These are phyloP conservation scores for Skeletonema grethae DNA, from an alignment of 108 stramenopile species.

Conservation along the genomic window DNA sequence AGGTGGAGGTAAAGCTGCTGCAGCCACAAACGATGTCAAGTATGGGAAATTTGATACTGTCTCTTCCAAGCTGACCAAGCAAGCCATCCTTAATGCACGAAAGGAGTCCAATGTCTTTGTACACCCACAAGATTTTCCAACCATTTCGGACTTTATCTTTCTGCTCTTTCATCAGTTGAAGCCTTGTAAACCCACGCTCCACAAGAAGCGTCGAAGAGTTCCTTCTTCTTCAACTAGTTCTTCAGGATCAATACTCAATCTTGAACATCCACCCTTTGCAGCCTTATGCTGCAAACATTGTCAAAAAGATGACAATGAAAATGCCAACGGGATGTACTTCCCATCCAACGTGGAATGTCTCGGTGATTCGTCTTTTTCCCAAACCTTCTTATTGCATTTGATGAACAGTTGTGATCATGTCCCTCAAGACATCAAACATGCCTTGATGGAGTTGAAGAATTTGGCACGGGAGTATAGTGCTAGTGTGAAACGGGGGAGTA, in stretches of 20 bases:
- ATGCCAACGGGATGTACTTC: conserved; percentile 10
- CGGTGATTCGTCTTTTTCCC: conserved; percentile 8
- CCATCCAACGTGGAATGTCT: conserved; percentile 1
- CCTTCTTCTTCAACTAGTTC: neutral
- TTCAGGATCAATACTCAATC: neutral
- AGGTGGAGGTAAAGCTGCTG: neutral
- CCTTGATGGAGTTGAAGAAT: conserved; percentile 7
- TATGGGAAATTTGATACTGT: conserved; percentile 5
- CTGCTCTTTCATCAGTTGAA: conserved; percentile 14
- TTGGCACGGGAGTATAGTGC: neutral
- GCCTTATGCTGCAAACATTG: conserved; percentile 14
- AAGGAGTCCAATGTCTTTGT: neutral
- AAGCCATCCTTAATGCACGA: conserved; percentile 8
- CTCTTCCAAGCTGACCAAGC: neutral
- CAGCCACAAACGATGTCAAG: neutral
- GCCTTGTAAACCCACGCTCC: neutral
- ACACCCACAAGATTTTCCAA: conserved; percentile 17
- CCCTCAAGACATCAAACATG: neutral
- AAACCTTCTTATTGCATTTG: conserved; percentile 11
- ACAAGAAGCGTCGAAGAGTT: neutral
- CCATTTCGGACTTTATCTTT: conserved; percentile 2
- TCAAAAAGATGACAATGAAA: neutral
- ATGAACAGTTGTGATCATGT: conserved; percentile 6
- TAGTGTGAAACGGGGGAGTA: conserved; percentile 1
- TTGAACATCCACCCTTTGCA: neutral